Percentiles rank a stretch among this genome's conserved stretches.
Evolutionary conservation across 73 alveolate genomes (phyloP).

Genomic region (Paramecium primaurelia): DNA sequence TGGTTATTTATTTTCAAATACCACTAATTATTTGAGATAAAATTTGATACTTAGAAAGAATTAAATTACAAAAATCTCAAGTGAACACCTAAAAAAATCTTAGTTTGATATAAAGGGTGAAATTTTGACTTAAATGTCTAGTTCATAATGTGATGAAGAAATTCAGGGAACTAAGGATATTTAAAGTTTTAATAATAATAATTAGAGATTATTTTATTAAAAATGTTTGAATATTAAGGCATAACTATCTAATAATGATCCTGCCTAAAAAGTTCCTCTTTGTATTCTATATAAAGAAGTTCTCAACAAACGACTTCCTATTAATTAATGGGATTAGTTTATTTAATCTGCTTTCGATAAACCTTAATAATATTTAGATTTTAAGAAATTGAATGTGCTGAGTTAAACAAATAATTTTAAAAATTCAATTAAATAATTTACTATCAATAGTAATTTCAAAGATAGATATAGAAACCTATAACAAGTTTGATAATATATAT

Average conservation of each 20-base stretch:
- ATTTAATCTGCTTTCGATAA: not conserved
- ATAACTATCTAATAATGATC: not conserved
- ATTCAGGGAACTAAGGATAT: not conserved
- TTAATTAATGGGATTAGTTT: not conserved
- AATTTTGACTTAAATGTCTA: conserved; percentile 15
- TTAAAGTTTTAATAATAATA: not conserved
- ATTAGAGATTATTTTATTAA: not conserved
- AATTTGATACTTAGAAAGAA: not conserved
- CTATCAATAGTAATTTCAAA: not conserved
- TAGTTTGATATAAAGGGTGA: not conserved
- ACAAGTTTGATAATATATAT: not conserved
- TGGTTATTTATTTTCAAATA: not conserved
- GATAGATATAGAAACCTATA: not conserved
- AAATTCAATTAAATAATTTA: not conserved
- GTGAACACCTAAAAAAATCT: not conserved
- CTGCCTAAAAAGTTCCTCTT: not conserved
- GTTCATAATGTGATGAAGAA: not conserved
- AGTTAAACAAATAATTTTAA: not conserved
- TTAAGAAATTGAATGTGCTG: not conserved
- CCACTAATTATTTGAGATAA: not conserved
- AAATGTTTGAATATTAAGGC: not conserved
- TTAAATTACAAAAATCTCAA: not conserved
- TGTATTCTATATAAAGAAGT: not conserved
- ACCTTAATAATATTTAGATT: not conserved
- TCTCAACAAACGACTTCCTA: not conserved